These are phyloP conservation scores for Mrakia blollopis DNA, from an alignment of 768 basidiomycete species.

Conservation along the genomic window DNA sequence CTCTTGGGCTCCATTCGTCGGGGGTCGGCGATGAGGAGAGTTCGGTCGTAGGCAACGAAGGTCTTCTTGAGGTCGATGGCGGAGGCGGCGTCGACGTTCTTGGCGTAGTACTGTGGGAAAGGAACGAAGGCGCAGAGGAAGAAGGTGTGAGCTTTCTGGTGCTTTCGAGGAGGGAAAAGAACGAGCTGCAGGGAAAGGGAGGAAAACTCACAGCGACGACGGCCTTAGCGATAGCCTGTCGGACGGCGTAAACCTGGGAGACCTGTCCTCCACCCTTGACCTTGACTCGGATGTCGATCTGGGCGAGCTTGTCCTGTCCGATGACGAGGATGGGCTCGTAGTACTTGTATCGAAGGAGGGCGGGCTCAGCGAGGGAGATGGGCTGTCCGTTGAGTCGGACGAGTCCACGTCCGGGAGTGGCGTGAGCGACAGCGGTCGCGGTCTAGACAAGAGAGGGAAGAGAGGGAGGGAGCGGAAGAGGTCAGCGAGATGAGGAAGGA, in stretches of 20 bases:
- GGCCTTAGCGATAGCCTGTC: constrained; percentile 97
- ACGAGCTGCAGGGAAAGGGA: background rate
- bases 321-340: constrained; percentile 95
- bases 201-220: constrained; percentile 69
- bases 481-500: background rate
- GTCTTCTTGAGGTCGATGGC: constrained; percentile 98
- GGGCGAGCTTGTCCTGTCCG: constrained; percentile 78
- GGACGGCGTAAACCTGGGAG: constrained; percentile 96
- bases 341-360: constrained; percentile 90
- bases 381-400: constrained; percentile 96
- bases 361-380: constrained; percentile 86
- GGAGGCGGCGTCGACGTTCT: constrained; percentile 95
- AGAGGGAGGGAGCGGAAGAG: background rate
- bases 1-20: constrained; percentile 99
- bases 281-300: constrained; percentile 91
- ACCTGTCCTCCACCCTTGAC: constrained; percentile 99
- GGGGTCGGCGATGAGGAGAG: constrained; percentile 50
- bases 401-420: constrained; percentile 90
- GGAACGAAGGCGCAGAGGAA: background rate
- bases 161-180: background rate
- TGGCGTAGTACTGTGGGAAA: constrained; percentile 61
- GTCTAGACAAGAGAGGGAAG: constrained; percentile 54
- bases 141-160: background rate
- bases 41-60: constrained; percentile 83
- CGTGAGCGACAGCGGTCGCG: constrained; percentile 95